A percentile compares a stretch with the other conserved stretches of the same genome.
These are phyloP conservation scores for Pyrenochaeta sp. DNA, from an alignment of 2,329 filamentous ascomycete species.

Conservation along the genomic window DNA sequence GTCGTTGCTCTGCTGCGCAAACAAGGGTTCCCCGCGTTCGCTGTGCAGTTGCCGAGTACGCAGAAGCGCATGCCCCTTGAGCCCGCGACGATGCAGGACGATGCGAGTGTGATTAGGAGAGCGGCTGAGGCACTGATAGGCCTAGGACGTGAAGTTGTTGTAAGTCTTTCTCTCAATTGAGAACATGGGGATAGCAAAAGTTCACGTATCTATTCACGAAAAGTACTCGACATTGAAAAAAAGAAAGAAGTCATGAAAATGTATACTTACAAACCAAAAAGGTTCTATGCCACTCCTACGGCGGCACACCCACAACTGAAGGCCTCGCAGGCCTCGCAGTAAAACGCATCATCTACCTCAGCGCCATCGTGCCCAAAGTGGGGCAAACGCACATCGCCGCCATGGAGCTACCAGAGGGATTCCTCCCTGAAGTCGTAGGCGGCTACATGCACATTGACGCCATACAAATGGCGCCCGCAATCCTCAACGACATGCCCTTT, in stretches of 20 bases:
- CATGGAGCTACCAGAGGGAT: conserved; percentile 4
- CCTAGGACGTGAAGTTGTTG: conserved; percentile 43
- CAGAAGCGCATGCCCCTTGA: conserved; percentile 16
- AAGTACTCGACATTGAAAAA: no score
- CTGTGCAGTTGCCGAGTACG: conserved; percentile 21
- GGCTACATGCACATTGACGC: conserved; percentile 27
- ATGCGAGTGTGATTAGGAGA: conserved; percentile 36
- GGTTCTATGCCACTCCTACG: conserved; percentile 24
- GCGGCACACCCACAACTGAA: conserved; percentile 18
- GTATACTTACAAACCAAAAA: not conserved
- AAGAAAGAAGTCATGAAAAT: no score
- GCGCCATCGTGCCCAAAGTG: conserved; percentile 18
- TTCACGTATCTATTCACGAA: no score
- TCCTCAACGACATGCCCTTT: conserved; percentile 27
- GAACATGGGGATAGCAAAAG: not conserved
- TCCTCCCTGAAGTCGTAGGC: conserved; percentile 3
- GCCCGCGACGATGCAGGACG: conserved; percentile 31
- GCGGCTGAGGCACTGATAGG: conserved; percentile 26
- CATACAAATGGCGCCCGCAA: conserved; percentile 5
- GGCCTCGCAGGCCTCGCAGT: conserved; percentile 18
- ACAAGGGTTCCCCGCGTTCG: conserved; percentile 18
- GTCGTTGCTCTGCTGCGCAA: conserved; percentile 13
- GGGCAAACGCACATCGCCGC: conserved; percentile 15
- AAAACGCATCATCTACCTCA: conserved; percentile 22
- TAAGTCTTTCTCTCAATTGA: not conserved